Conservation (phyloP, 768 basidiomycete species). For the Gyrodon lividus region DNA sequence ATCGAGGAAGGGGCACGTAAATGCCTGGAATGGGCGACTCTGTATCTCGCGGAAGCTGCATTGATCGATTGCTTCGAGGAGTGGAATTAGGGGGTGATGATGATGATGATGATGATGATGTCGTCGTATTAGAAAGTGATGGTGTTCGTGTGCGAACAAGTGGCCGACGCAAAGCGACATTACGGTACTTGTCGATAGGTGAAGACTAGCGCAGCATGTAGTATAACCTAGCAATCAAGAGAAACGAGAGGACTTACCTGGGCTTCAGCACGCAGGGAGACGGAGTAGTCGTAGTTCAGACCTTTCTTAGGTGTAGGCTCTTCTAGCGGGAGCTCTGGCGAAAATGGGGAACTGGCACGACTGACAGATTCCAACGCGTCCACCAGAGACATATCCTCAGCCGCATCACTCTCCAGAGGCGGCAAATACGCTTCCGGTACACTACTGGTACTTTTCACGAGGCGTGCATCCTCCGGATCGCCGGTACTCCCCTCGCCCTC, state of each 20-base stretch:
- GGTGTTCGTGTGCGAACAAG: conserved; percentile 58
- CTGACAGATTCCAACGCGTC: conserved; percentile 60
- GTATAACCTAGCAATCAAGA: neutral
- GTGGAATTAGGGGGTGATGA: conserved; percentile 67
- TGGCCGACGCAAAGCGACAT: conserved; percentile 57
- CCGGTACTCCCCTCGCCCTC: conserved; percentile 33
- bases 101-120: conserved; percentile 54
- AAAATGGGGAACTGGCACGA: conserved; percentile 48
- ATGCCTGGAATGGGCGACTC: conserved; percentile 49
- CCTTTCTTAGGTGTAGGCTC: conserved; percentile 48
- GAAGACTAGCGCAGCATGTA: conserved; percentile 47
- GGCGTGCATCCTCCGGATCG: conserved; percentile 38
- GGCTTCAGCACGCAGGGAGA: conserved; percentile 59
- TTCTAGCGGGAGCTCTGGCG: conserved; percentile 35
- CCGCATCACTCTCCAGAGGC: conserved; percentile 43
- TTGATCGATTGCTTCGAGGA: conserved; percentile 54
- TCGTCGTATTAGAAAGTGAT: conserved; percentile 61
- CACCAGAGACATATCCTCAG: conserved; percentile 48
- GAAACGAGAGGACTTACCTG: conserved; percentile 41
- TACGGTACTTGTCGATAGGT: conserved; percentile 60
- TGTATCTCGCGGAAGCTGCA: conserved; percentile 37
- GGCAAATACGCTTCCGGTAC: conserved; percentile 55
- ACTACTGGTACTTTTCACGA: conserved; percentile 46
- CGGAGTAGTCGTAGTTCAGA: conserved; percentile 48
- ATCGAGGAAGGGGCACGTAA: conserved; percentile 52